Base-by-base conservation (phyloP, 768 basidiomycete genomes). In the Termitomyces bulborhizus region DNA sequence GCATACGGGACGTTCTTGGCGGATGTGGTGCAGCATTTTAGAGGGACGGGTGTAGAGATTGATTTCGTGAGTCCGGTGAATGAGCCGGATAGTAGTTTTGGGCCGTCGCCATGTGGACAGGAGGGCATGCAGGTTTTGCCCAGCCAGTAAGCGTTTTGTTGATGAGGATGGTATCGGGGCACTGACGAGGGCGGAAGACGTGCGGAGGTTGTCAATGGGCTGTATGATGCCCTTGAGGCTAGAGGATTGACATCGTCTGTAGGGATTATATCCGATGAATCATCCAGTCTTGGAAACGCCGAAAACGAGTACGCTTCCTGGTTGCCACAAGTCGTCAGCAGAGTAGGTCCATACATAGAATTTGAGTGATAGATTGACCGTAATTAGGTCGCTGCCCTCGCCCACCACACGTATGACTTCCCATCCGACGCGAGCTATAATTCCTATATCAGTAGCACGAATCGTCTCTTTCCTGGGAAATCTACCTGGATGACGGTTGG, bases 381-480 rank as follows among this genome's bases (percentile, higher is more conserved):
- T 42, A 6, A 16, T 40, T 53, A 70, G 67, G 69, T 78, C 4
- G 67, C 68, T 9, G 74, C 70, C 12, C 58, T 77, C 27, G 70
- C 70, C 12, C 76, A 76, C 50, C 76, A 78, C 56, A 74, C 73
- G n/a, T 78, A 77, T 57, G 73, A 74, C 47, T 78, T 77, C 61
- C 72, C 74, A 3, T 68, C 63, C n/a, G 75, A 75, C 53, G 54
- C 66, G 5, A 66, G 64, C 54, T 74, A 74, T 47, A 58, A 62
- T 0, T 65, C 64, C 3, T 73, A 68, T 37, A 54, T 70, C 49
- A 67, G 58, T 40, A 68, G 55, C 24, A 66, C 66, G 12, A 67
- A 68, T 12, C 53, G 57, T 0, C 40, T 56, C 24, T 69, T 63
- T 41, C 67, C 69, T 1, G 68, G 68, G 2, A 73, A 69, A 53